phyloP scores from a whole-genome alignment of 768 basidiomycete genomes.

The Phallus indusiatus region DNA sequence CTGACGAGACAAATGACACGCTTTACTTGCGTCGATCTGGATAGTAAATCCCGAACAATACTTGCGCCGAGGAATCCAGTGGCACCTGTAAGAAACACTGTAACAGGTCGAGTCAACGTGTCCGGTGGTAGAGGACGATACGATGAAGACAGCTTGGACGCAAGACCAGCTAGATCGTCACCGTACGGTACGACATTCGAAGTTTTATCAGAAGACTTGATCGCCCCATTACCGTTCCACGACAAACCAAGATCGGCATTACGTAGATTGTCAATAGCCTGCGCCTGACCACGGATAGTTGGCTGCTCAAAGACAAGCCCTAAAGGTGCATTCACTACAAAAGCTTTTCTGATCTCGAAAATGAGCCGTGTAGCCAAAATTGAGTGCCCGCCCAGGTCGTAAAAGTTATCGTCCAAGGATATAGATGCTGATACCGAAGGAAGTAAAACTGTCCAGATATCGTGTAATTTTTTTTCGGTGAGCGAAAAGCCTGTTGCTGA shows the following conservation, averaged over 20 bases:
- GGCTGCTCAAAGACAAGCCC: conserved; percentile 88
- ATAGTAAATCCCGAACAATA: conserved; percentile 72
- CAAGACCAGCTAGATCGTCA: conserved; percentile 60
- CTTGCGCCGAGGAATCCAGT: conserved; percentile 97
- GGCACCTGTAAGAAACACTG: conserved; percentile 92
- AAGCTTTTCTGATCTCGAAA: conserved; percentile 90
- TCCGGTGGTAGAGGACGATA: conserved; percentile 57
- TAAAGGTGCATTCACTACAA: conserved; percentile 84
- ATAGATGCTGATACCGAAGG: conserved; percentile 71
- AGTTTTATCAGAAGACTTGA: conserved; percentile 13
- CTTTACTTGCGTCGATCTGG: conserved; percentile 47
- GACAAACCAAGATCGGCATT: conserved; percentile 75
- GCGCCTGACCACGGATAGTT: conserved; percentile 69
- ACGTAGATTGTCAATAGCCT: conserved; percentile 63
- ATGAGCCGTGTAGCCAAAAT: conserved; percentile 95
- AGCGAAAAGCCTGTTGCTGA: conserved; percentile 22
- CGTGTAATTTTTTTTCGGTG: conserved; percentile 72
- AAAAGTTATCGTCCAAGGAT: conserved; percentile 89
- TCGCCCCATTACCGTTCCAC: conserved; percentile 18
- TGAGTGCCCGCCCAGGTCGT: conserved; percentile 96
- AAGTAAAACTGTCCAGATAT: conserved; percentile 78
- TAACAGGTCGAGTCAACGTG: conserved; percentile 44
- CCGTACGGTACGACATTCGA: conserved; percentile 48
- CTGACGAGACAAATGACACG: conserved; percentile 94
- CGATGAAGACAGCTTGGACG: conserved; percentile 44